Evolutionary conservation across 139 green algal genomes (phyloP).

Genomic region (Diplosphaera chodatii): DNA sequence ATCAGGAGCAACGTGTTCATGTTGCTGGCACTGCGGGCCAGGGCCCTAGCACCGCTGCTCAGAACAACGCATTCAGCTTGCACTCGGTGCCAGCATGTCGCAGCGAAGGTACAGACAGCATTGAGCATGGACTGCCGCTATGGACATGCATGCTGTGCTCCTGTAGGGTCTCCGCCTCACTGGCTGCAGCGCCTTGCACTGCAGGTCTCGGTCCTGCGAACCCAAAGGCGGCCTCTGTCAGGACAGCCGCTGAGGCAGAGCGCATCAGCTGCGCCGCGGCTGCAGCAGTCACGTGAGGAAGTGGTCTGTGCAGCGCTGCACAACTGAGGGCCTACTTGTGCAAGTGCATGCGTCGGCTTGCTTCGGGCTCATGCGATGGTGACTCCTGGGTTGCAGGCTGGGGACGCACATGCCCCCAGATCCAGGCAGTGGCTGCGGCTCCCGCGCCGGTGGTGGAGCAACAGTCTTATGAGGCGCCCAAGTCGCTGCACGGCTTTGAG

Average conservation of each 20-base stretch:
- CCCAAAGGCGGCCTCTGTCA: not conserved
- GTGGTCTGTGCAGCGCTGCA: not conserved
- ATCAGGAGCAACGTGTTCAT: not conserved
- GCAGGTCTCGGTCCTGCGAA: not conserved
- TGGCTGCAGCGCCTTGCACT: not conserved
- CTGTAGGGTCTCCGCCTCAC: too few species aligned
- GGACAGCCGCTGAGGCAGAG: not conserved
- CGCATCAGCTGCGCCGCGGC: not conserved
- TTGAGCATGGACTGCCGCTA: too few species aligned
- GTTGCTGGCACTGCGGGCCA: not conserved
- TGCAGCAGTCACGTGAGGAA: not conserved
- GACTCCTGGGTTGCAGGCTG: too few species aligned
- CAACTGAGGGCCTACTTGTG: too few species aligned
- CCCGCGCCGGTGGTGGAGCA: not conserved
- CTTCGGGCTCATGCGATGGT: too few species aligned
- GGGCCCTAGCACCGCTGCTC: not conserved
- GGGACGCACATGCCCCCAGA: not conserved
- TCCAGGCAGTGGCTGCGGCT: too few species aligned
- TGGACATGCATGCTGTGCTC: not conserved
- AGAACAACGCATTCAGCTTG: not conserved
- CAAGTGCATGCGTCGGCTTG: too few species aligned
- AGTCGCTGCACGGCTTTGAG: constrained; percentile 76
- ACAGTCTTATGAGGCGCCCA: constrained; percentile 15
- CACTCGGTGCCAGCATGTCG: not conserved
- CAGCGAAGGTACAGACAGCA: not conserved